phyloP scores from a whole-genome alignment of 345 rosid genomes.

The Angophora floribunda region DNA sequence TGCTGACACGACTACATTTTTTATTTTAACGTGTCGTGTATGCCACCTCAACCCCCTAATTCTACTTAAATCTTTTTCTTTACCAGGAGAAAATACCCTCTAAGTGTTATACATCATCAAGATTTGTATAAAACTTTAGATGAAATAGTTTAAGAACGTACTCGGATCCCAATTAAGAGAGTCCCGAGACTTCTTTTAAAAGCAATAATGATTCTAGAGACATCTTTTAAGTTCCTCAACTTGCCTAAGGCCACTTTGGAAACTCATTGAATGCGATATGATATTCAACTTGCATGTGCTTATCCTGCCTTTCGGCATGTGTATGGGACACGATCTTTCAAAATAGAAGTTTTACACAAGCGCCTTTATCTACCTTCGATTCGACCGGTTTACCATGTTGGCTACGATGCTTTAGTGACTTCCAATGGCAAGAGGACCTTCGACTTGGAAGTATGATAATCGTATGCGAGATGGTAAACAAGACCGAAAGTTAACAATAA shows the following conservation, averaged over 20 bases:
- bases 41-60: too few relatives aligned
- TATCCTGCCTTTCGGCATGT: not conserved
- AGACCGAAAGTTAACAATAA: not conserved
- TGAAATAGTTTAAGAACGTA: too few relatives aligned
- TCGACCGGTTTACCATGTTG: not conserved
- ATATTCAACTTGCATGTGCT: not conserved
- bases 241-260: not conserved
- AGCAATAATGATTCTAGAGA: not conserved
- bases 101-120: too few relatives aligned
- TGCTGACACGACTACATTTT: too few relatives aligned
- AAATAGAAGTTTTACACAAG: too few relatives aligned
- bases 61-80: too few relatives aligned
- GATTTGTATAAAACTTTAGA: too few relatives aligned
- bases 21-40: too few relatives aligned
- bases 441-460: not conserved
- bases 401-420: not conserved
- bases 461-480: not conserved
- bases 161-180: too few relatives aligned
- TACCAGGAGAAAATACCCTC: too few relatives aligned
- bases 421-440: not conserved
- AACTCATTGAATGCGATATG: not conserved
- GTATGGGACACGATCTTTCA: not conserved
- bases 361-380: not conserved
- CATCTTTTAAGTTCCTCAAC: not conserved
- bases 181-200: not conserved